Conservation (phyloP, 305 asterid genomes). For the Fraxinus baroniana region DNA sequence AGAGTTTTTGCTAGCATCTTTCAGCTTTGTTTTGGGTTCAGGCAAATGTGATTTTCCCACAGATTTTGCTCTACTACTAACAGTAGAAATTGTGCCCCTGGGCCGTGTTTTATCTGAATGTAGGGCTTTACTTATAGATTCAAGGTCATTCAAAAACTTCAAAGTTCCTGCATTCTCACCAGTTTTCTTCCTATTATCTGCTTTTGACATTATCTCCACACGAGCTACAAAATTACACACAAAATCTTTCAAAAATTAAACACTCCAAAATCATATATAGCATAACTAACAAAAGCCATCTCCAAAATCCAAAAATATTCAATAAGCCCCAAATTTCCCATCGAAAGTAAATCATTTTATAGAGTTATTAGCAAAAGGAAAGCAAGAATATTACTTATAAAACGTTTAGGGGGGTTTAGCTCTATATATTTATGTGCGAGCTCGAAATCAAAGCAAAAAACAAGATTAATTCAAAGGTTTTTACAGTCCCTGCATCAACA, state of each 20-base stretch:
- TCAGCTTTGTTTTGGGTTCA: conserved; percentile 30
- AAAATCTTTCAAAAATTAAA: conserved; percentile 17
- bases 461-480: conserved; percentile 16
- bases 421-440: conserved; percentile 4
- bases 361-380: conserved; percentile 1
- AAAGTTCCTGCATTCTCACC: conserved; percentile 61
- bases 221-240: conserved; percentile 35
- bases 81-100: conserved; percentile 37
- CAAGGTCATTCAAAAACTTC: conserved; percentile 69
- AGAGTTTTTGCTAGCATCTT: conserved; percentile 28
- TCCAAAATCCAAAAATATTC: not conserved
- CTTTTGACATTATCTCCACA: conserved; percentile 65
- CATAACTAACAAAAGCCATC: not conserved
- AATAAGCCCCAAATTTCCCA: not conserved
- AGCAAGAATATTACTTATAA: not conserved
- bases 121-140: conserved; percentile 61
- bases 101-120: conserved; percentile 47
- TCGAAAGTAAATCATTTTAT: not conserved
- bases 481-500: conserved; percentile 15
- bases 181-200: conserved; percentile 58
- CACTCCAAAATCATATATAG: conserved; percentile 11
- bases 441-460: not conserved
- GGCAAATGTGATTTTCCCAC: conserved; percentile 39
- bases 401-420: not conserved
- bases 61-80: conserved; percentile 46